These are phyloP conservation scores for Dendrobium chrysotoxum DNA, from an alignment of 106 monocot genomes.

Conservation along the genomic window DNA sequence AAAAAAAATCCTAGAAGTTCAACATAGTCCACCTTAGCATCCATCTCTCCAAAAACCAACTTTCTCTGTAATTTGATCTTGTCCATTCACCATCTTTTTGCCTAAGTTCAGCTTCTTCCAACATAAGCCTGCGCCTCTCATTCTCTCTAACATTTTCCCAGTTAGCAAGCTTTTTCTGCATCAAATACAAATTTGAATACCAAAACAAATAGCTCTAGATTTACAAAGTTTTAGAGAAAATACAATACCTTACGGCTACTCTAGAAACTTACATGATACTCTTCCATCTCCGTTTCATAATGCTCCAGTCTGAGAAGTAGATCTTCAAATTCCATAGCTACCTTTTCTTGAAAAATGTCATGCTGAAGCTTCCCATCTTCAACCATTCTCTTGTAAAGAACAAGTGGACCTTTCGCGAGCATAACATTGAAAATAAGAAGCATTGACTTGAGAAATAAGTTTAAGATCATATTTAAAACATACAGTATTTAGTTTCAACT, in stretches of 20 bases:
- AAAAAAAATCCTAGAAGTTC: not conserved
- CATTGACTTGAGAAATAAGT: not conserved
- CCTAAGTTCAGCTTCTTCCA: conserved; percentile 67
- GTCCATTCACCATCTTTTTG: conserved; percentile 61
- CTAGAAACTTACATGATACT: conserved; percentile 60
- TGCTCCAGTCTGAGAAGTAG: conserved; percentile 50
- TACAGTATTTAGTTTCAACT: too few species aligned
- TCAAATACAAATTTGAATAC: not conserved
- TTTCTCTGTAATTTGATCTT: conserved; percentile 22
- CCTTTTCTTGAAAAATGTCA: conserved; percentile 74
- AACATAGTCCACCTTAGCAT: conserved; percentile 27
- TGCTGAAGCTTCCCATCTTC: conserved; percentile 72
- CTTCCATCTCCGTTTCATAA: conserved; percentile 92
- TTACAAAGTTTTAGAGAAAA: not conserved
- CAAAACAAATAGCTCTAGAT: not conserved
- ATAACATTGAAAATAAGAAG: conserved; percentile 8
- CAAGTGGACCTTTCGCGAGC: conserved; percentile 68
- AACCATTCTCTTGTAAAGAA: conserved; percentile 66
- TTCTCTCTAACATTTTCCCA: conserved; percentile 77
- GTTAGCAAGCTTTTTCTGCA: conserved; percentile 45
- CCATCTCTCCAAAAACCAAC: conserved; percentile 39
- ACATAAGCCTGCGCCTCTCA: conserved; percentile 51
- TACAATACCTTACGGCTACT: not conserved
- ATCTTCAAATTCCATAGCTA: conserved; percentile 58
- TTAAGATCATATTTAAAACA: not conserved